Conservation (phyloP, 257 asterid species). For the Striga asiatica region DNA sequence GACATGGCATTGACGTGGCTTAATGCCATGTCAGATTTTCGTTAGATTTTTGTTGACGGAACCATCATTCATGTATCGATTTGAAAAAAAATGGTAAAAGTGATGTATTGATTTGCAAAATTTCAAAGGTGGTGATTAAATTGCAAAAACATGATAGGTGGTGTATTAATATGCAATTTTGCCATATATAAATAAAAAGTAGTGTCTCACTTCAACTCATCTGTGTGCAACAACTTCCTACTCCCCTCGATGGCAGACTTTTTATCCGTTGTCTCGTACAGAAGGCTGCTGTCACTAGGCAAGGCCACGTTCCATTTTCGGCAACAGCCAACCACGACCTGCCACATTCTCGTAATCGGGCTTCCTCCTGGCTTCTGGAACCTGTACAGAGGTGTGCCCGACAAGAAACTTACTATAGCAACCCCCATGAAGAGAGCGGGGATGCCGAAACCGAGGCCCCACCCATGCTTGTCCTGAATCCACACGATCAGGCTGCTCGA, state of each 20-base stretch:
- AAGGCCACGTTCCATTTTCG: slow-evolving; percentile 50
- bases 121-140: too few relatives aligned
- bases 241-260: slow-evolving; percentile 90
- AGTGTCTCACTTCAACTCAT: slow-evolving; percentile 48
- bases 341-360: slow-evolving; percentile 88
- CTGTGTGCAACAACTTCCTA: slow-evolving; percentile 75
- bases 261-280: slow-evolving; percentile 68
- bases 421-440: slow-evolving; percentile 73
- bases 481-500: slow-evolving; percentile 89
- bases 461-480: slow-evolving; percentile 92
- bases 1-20: too few relatives aligned
- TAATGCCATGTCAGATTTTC: too few relatives aligned
- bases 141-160: too few relatives aligned
- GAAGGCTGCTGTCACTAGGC: slow-evolving; percentile 61
- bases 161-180: too few relatives aligned
- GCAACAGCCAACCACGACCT: slow-evolving; percentile 73
- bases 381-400: slow-evolving; percentile 75
- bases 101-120: too few relatives aligned
- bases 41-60: too few relatives aligned
- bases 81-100: too few relatives aligned
- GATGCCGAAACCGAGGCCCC: slow-evolving; percentile 98
- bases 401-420: slow-evolving; percentile 73
- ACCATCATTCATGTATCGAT: too few relatives aligned
- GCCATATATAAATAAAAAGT: neutral
- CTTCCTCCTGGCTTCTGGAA: slow-evolving; percentile 98